Evolutionary conservation across 2,329 filamentous ascomycete species (phyloP), one percentile per base, ranked within the genome.

Genomic region (Zelopaecilomyces penicillatus): DNA sequence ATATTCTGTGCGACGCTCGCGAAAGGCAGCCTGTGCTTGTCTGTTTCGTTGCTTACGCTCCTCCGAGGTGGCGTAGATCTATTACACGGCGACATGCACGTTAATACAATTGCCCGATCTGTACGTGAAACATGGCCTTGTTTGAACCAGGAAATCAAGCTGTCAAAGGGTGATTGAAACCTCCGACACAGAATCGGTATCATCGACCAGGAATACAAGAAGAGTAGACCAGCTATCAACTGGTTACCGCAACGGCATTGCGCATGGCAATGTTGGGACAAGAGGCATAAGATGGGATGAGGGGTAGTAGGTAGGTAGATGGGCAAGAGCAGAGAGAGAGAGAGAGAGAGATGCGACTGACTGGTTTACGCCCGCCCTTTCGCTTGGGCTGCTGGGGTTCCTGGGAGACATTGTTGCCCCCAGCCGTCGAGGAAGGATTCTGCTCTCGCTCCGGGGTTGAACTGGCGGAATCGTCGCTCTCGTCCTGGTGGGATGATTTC

Each of bases 31-130:
- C 69, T 98, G 93, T 39, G 93, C 93, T 71, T 97, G 93, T 56
- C 93, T 77, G 63, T 98, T 98, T 53, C 93, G 82, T 69, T 97
- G 93, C 72, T 98, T 97, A 60, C 93, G 83, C 69, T 98, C 93
- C 67, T 98, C 93, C 8, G 93, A 97, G 32, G 93, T 98, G 44
- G 93, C 93, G 75, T 98, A 98, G 52, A 96, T 96, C 91, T 96
- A 55, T 49, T 19, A 41, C 29, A 27, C 36, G 40, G 35, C 9
- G 7, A 19, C 11, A 31, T 4, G 11, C 19, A 5, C 39, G 38
- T 51, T 46, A 56, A 41, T 51, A 50, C 36, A 29, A 42, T 28
- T 32, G 26, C 30, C 37, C 30, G 33, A 26, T 30, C 30, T 42
- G 44, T 37, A 34, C n/a, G 40, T 42, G 10, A 6, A 27, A 29